Evolutionary conservation across 805 yeast genomes (phyloP).

Genomic region (Ogataea trehalophila): DNA sequence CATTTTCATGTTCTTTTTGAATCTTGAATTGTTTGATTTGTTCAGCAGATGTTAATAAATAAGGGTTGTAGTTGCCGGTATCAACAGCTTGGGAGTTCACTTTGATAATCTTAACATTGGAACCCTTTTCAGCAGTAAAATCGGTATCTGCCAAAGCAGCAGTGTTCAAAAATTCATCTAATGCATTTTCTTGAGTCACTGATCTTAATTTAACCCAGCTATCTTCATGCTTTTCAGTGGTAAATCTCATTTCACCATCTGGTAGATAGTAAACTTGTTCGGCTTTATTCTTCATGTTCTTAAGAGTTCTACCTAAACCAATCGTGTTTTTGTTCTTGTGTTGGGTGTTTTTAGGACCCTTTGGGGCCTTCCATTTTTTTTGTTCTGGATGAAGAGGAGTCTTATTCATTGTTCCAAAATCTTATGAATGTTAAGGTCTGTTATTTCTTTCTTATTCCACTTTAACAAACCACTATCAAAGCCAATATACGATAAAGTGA

Average conservation of each 20-base stretch:
- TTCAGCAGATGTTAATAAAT: slow-evolving; percentile 61
- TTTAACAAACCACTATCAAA: too few relatives aligned
- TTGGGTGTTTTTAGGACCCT: slow-evolving; percentile 87
- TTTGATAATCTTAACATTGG: slow-evolving; percentile 78
- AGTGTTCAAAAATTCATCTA: slow-evolving; percentile 91
- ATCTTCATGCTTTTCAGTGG: slow-evolving; percentile 80
- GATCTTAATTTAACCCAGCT: slow-evolving; percentile 88
- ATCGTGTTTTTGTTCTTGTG: slow-evolving; percentile 78
- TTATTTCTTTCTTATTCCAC: too few relatives aligned
- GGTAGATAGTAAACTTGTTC: slow-evolving; percentile 69
- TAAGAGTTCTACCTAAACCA: slow-evolving; percentile 82
- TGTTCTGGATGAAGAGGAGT: slow-evolving; percentile 43
- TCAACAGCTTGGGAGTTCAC: slow-evolving; percentile 74
- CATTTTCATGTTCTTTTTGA: slow-evolving; percentile 61
- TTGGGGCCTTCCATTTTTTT: slow-evolving; percentile 82
- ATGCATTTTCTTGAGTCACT: slow-evolving; percentile 88
- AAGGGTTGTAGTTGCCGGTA: slow-evolving; percentile 43
- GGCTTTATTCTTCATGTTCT: slow-evolving; percentile 65
- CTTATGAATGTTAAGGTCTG: not conserved
- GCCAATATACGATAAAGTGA: too few relatives aligned
- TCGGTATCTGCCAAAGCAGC: slow-evolving; percentile 96
- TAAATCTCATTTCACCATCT: slow-evolving; percentile 85
- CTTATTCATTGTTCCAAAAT: not conserved
- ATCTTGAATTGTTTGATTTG: slow-evolving; percentile 53
- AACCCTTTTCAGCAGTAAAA: slow-evolving; percentile 85